phyloP scores from a whole-genome alignment of 805 yeast genomes.

The Grigorovia humatica region DNA sequence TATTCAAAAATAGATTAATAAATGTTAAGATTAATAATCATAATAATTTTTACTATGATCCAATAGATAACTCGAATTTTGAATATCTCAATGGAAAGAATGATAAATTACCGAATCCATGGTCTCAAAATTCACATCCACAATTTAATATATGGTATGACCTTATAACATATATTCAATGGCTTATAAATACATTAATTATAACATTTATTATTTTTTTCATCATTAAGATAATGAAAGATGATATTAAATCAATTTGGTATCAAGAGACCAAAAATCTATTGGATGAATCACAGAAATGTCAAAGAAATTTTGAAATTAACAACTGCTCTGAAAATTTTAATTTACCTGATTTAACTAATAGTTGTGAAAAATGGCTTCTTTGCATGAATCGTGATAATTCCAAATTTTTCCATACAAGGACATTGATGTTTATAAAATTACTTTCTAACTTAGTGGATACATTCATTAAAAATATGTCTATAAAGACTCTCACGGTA shows the following conservation, averaged over 20 bases:
- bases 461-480: conserved; percentile 57
- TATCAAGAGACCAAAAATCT: conserved; percentile 35
- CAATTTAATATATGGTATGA: conserved; percentile 44
- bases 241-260: conserved; percentile 45
- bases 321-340: conserved; percentile 47
- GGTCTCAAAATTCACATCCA: conserved; percentile 45
- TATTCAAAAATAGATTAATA: conserved; percentile 13
- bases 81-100: neutral
- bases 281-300: conserved; percentile 42
- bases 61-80: neutral
- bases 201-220: conserved; percentile 37
- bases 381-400: conserved; percentile 53
- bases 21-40: conserved; percentile 24
- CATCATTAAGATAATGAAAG: conserved; percentile 37
- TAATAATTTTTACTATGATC: conserved; percentile 12
- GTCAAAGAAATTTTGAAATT: conserved; percentile 40
- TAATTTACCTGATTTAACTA: conserved; percentile 48
- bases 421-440: conserved; percentile 50
- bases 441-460: conserved; percentile 52
- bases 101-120: conserved; percentile 42
- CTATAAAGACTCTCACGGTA: conserved; percentile 45
- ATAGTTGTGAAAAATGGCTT: conserved; percentile 51
- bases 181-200: conserved; percentile 40
- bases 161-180: conserved; percentile 51
- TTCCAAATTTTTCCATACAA: conserved; percentile 33